phyloP scores from a whole-genome alignment of 2,329 filamentous ascomycete species.

The Epichloe gansuensis region DNA sequence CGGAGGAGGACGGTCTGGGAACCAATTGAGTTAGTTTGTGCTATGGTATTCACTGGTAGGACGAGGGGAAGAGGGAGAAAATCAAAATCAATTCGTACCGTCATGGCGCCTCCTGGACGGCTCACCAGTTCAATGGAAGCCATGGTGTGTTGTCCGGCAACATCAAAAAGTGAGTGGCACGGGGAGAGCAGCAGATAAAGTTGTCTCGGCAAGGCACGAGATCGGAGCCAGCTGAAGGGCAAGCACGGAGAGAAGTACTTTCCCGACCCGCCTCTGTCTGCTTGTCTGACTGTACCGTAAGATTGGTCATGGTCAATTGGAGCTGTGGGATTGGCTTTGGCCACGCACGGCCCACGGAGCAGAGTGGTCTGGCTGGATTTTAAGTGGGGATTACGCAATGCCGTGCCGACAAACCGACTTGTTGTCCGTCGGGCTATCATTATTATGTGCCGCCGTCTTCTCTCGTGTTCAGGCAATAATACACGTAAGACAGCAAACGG shows the following conservation, averaged over 20 bases:
- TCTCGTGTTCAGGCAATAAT: background rate
- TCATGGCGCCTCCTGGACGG: slow-evolving; percentile 34
- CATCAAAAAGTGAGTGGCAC: background rate
- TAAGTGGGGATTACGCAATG: slow-evolving; percentile 1
- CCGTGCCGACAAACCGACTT: background rate
- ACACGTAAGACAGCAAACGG: no score
- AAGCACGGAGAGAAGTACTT: no score
- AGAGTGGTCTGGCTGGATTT: background rate
- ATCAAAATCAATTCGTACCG: slow-evolving; percentile 20
- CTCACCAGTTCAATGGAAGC: slow-evolving; percentile 37
- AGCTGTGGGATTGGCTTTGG: slow-evolving; percentile 21
- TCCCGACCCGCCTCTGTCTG: no score
- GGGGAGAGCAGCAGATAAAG: background rate
- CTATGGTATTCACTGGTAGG: no score
- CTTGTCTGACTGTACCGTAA: background rate
- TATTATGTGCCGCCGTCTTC: no score
- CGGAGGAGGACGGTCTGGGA: slow-evolving; percentile 26
- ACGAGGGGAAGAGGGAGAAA: background rate
- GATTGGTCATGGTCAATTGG: slow-evolving; percentile 20
- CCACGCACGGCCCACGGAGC: background rate
- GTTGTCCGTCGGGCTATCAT: no score
- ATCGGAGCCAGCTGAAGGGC: no score
- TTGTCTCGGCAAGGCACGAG: no score
- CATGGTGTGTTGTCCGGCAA: slow-evolving; percentile 22
- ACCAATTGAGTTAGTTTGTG: background rate